Percentiles rank a stretch among this genome's conserved stretches.
phyloP scores from a whole-genome alignment of 2,329 filamentous ascomycete genomes.

The Pseudocercospora macadamiae region DNA sequence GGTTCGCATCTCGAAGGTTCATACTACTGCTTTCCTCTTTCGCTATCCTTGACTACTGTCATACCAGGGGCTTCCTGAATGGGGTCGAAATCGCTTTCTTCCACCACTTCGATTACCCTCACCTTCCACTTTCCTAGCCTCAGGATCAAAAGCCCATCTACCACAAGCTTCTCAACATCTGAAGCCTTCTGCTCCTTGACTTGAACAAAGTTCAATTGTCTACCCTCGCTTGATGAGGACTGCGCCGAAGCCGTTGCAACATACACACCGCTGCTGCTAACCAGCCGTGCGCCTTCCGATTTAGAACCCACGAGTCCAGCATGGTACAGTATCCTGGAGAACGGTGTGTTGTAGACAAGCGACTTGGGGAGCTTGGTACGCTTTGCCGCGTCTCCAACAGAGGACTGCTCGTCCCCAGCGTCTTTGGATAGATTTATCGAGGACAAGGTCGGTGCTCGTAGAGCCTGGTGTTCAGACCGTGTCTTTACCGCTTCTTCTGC shows the following conservation, averaged over 20 bases:
- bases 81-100: conserved; percentile 56
- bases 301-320: conserved; percentile 37
- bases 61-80: conserved; percentile 56
- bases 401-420: not conserved
- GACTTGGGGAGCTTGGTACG: conserved; percentile 33
- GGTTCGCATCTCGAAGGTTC: too few relatives aligned
- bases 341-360: conserved; percentile 31
- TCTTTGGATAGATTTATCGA: conserved; percentile 16
- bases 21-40: too few relatives aligned
- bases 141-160: conserved; percentile 58
- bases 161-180: conserved; percentile 62
- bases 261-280: conserved; percentile 40
- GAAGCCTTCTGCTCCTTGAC: conserved; percentile 64
- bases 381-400: conserved; percentile 27
- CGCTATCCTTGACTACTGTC: conserved; percentile 40
- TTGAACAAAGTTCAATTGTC: conserved; percentile 62
- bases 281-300: conserved; percentile 35
- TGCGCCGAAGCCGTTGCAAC: conserved; percentile 27
- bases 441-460: conserved; percentile 38
- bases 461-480: conserved; percentile 57
- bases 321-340: conserved; percentile 36
- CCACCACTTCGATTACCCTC: conserved; percentile 58
- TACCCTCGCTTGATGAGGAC: conserved; percentile 42
- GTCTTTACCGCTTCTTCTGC: conserved; percentile 64
- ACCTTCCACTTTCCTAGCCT: conserved; percentile 64